Base-by-base conservation (phyloP, 2,329 filamentous ascomycete genomes). In the Sodiomyces alkalinus region DNA sequence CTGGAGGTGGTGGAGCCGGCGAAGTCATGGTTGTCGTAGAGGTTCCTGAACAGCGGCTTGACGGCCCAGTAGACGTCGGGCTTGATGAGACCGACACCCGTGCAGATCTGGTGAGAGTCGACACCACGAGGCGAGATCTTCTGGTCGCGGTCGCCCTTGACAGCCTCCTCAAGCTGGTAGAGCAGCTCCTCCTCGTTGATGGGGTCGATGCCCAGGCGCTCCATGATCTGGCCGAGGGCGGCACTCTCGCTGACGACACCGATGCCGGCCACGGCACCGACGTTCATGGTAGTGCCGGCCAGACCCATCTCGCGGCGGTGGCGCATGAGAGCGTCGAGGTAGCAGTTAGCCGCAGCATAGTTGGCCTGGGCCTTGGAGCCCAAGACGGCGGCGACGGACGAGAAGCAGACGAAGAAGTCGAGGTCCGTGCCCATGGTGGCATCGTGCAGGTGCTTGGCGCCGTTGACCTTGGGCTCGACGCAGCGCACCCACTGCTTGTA, bases 291-390 rank as follows among this genome's bases (percentile, higher is more conserved):
- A 1, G 44, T 42, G 11, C 48, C 53, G 5, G 46, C 37, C 2
- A 52, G 39, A 5, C 48, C 49, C 8, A 39, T 32, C 7, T 33
- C 32, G 5, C 41, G 36, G 5, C 53, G 45, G 22, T 48, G 45
- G 9, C 41, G 37, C 20, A 40, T 45, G 9, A 57, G 39, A 5
- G 42, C 41, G 28, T 54, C 47, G 19, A 51, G 34, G 39, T 46
- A 57, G 16, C 39, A 34, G 36, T 53, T 54, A 15, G 43, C 53
- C 4, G 52, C 49, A 3, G 41, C 33, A 31, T 60, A 60, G 30
- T 52, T 53, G 26, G 43, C 40, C 30, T 53, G 48, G 2, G 35
- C 40, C 6, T 39, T 34, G 17, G 34, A 36, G 3, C 47, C 51
- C 8, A 47, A 12, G 7, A 48, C 32, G 14, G 36, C 41, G 1